phyloP scores from a whole-genome alignment of 345 rosid species.

The Eucalyptus albens region DNA sequence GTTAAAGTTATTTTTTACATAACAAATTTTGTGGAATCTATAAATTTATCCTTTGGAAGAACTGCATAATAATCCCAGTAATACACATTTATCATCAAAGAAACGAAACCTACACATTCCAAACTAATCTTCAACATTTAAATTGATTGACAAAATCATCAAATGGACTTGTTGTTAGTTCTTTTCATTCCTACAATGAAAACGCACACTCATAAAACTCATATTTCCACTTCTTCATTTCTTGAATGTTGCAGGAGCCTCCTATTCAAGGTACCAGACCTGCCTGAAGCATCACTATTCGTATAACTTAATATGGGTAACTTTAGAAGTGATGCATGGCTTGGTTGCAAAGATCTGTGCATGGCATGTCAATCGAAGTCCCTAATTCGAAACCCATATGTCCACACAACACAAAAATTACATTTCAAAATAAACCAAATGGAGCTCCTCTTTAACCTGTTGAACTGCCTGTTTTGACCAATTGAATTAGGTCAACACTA shows the following conservation, averaged over 20 bases:
- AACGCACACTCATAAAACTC: not conserved
- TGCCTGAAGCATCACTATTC: not conserved
- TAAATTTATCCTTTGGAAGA: not conserved
- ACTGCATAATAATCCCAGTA: not conserved
- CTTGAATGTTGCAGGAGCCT: not conserved
- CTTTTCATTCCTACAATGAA: not conserved
- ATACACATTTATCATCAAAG: not conserved
- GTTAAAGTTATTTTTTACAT: not conserved
- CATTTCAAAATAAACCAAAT: not conserved
- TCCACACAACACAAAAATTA: not conserved
- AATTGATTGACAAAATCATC: not conserved
- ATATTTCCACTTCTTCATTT: not conserved
- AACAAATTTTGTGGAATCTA: not conserved
- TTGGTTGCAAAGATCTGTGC: not conserved
- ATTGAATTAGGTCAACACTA: not conserved
- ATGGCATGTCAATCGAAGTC: not conserved
- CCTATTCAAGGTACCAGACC: not conserved
- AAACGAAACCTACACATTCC: not conserved
- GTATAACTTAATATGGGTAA: not conserved
- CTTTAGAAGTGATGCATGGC: not conserved
- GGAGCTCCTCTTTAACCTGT: not conserved
- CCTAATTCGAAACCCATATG: not conserved
- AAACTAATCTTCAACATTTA: not conserved
- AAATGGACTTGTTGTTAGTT: not conserved
- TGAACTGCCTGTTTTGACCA: not conserved